These are phyloP conservation scores for Leccinum pachyderme DNA, from an alignment of 1,284 basidiomycete genomes.

Conservation along the genomic window DNA sequence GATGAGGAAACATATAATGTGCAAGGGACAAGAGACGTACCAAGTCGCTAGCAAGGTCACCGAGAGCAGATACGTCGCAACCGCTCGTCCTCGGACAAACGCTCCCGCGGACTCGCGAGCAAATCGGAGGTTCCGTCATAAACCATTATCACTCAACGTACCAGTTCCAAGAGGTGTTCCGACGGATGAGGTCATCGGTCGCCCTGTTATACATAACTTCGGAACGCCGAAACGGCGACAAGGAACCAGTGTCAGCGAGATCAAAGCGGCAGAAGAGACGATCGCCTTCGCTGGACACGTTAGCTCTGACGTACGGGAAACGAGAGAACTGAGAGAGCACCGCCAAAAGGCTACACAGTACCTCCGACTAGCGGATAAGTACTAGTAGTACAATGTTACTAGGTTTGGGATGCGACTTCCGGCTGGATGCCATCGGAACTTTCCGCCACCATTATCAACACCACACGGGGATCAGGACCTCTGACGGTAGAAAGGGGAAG, in stretches of 20 bases:
- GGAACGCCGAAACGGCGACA: not conserved
- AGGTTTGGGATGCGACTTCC: not conserved
- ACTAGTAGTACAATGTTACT: no score
- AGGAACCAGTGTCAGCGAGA: not conserved
- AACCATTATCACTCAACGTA: constrained; percentile 7
- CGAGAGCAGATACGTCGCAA: not conserved
- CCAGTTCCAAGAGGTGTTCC: not conserved
- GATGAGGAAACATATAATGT: not conserved
- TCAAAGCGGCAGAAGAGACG: not conserved
- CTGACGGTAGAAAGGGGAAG: not conserved
- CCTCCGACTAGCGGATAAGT: no score
- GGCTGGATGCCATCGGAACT: not conserved
- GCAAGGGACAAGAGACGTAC: not conserved
- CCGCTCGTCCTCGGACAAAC: not conserved
- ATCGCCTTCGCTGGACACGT: not conserved
- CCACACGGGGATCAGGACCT: not conserved
- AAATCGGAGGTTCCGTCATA: constrained; percentile 12
- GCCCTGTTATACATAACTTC: not conserved
- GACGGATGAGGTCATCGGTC: not conserved
- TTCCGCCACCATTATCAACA: not conserved
- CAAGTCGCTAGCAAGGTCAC: not conserved
- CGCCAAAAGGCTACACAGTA: not conserved
- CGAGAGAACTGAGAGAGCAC: not conserved
- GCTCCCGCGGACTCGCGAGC: constrained; percentile 13
- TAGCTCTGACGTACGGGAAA: not conserved